Percentiles rank a stretch among this genome's conserved stretches.
Evolutionary conservation across 345 rosid genomes (phyloP).

Genomic region (Salix exigua): DNA sequence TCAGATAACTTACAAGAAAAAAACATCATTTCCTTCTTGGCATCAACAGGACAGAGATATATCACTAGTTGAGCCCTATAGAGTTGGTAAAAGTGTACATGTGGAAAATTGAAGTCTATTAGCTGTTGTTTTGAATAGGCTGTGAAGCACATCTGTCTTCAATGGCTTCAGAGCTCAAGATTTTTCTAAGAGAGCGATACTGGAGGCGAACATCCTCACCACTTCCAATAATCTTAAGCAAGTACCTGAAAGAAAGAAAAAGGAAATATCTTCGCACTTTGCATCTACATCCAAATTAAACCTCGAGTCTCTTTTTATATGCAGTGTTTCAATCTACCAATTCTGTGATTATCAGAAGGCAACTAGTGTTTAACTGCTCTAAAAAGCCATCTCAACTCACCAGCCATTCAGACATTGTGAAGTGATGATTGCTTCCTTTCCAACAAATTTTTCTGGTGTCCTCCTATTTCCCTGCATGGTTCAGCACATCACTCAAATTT

Average conservation of each 20-base stretch:
- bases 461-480: slow-evolving; percentile 80
- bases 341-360: neutral
- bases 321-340: neutral
- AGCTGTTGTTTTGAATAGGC: slow-evolving; percentile 56
- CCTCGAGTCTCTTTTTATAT: neutral
- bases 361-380: neutral
- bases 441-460: slow-evolving; percentile 93
- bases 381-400: slow-evolving; percentile 37
- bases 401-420: slow-evolving; percentile 99
- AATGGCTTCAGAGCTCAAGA: slow-evolving; percentile 29
- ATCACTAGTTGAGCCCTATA: slow-evolving; percentile 11
- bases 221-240: slow-evolving; percentile 68
- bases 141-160: slow-evolving; percentile 51
- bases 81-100: neutral
- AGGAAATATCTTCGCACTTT: neutral
- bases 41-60: neutral
- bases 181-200: slow-evolving; percentile 82
- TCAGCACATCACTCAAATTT: slow-evolving; percentile 16
- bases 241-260: slow-evolving; percentile 51
- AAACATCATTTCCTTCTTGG: slow-evolving; percentile 1
- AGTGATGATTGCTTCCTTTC: slow-evolving; percentile 93
- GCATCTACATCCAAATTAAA: neutral
- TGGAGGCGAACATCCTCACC: slow-evolving; percentile 91
- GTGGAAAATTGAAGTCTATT: slow-evolving; percentile 14
- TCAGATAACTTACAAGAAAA: slow-evolving; percentile 8